Conservation (phyloP, 2,329 filamentous ascomycete species). For the Sporothrix inflata region DNA sequence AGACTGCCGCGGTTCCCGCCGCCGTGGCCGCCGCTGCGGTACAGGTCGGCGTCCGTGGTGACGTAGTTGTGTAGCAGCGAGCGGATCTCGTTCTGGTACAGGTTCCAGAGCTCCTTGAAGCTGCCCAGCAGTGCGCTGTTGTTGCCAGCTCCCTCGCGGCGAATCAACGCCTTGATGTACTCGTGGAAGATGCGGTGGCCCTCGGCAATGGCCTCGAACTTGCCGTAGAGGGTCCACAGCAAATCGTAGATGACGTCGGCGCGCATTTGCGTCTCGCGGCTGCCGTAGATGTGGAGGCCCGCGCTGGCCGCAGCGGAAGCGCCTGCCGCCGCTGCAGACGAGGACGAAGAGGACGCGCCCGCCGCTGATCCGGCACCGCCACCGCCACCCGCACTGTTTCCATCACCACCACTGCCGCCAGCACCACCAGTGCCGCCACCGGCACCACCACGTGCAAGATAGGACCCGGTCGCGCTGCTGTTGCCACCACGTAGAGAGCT, state of each 20-base stretch:
- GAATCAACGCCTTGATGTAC: slow-evolving; percentile 81
- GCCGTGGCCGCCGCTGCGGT: slow-evolving; percentile 47
- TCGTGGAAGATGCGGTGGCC: slow-evolving; percentile 93
- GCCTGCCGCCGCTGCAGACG: background rate
- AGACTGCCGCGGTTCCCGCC: background rate
- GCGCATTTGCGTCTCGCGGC: slow-evolving; percentile 73
- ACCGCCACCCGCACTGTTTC: background rate
- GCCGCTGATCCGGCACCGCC: slow-evolving; percentile 41
- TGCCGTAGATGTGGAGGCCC: slow-evolving; percentile 65
- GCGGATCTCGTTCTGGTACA: slow-evolving; percentile 96
- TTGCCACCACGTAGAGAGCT: slow-evolving; percentile 68
- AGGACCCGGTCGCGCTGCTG: slow-evolving; percentile 32
- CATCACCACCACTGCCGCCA: background rate
- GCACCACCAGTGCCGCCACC: background rate
- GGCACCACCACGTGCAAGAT: slow-evolving; percentile 51
- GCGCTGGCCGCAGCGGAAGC: background rate
- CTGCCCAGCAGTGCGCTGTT: slow-evolving; percentile 73
- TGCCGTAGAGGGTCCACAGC: slow-evolving; percentile 88
- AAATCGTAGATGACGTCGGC: slow-evolving; percentile 89
- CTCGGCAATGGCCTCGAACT: slow-evolving; percentile 96
- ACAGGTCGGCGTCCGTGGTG: slow-evolving; percentile 82
- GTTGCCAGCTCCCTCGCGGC: slow-evolving; percentile 73
- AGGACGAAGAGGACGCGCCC: slow-evolving; percentile 38
- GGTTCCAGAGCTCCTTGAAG: slow-evolving; percentile 96
- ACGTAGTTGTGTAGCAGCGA: slow-evolving; percentile 95